Evolutionary conservation across 257 asterid genomes (phyloP), one percentile per base, ranked within the genome.

Genomic region (Striga asiatica): DNA sequence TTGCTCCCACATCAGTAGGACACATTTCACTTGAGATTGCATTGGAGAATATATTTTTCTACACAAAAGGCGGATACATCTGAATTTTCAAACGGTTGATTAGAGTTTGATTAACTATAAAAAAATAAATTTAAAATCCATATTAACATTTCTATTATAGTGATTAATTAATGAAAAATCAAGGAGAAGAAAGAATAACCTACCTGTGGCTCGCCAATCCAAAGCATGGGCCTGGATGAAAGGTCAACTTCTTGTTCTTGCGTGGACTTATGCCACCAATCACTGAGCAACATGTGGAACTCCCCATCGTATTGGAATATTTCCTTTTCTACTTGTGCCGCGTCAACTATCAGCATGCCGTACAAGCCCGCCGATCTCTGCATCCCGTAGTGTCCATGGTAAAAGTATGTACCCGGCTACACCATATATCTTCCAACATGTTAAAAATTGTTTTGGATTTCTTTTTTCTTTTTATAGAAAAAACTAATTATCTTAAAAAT

Each of bases 381-480:
- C 97, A 89, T 85, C 27, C 97, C 97, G 58, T 89, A 85, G 68
- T 89, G 97, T 35, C 89, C 97, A 72, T 89, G 97, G 76, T 89
- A 89, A 66, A 89, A 89, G 57, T 72, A 85, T 63, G 97, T 89
- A 10, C 97, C 97, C 24, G 87, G 82, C 97, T 88, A 11, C 51
- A 66, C 62, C 34, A 5, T n/a, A 62, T 66, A 0, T 17, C 24
- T 14, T 7, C 7, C 50, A 43, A 4, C 50, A 6, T 2, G 4
- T 13, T 11, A 3, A 38, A 11, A 38, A 11, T 38, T 11, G 11
- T 9, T 9, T 38, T 38, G 2, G 5, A 2, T 38, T 38, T 38
- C 19, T n/a, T n/a, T n/a, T n/a, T n/a, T n/a, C n/a, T n/a, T n/a
- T n/a, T n/a, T n/a, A n/a, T n/a, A n/a, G n/a, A n/a, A n/a, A n/a